These are phyloP conservation scores for Trypanosoma cruzi DNA, from an alignment of 208 protist genomes.

Conservation along the genomic window DNA sequence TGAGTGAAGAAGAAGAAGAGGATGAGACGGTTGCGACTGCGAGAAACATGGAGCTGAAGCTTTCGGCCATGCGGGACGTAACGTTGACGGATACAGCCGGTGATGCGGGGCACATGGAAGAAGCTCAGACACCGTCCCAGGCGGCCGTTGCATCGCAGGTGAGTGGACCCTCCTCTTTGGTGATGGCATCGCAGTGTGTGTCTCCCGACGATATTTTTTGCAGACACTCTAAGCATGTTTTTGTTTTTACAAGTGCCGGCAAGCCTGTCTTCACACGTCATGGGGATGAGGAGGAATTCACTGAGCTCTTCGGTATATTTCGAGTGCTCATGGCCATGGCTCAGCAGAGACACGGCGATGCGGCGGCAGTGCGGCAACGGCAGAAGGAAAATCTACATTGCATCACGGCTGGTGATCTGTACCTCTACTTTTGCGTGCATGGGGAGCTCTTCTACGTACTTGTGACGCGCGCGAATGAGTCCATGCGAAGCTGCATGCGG, in stretches of 20 bases:
- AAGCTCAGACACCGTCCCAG: not conserved
- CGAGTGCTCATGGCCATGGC: slow-evolving; percentile 65
- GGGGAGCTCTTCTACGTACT: slow-evolving; percentile 65
- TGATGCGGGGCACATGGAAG: not conserved
- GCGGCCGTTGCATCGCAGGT: not conserved
- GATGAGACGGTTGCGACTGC: not conserved
- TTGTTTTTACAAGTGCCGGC: slow-evolving; percentile 86
- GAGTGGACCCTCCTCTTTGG: not conserved
- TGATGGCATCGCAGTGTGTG: not conserved
- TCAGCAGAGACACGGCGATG: not conserved
- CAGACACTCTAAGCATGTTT: slow-evolving; percentile 69
- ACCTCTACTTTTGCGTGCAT: slow-evolving; percentile 53
- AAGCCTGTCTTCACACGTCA: slow-evolving; percentile 85
- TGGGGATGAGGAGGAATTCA: slow-evolving; percentile 48
- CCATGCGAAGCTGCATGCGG: slow-evolving; percentile 31
- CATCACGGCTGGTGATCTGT: slow-evolving; percentile 26
- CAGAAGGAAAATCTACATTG: slow-evolving; percentile 7
- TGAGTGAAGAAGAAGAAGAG: not conserved
- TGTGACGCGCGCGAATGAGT: slow-evolving; percentile 34
- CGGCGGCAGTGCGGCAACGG: not conserved
- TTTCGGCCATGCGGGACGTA: not conserved
- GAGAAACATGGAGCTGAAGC: slow-evolving; percentile 7
- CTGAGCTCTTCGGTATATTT: slow-evolving; percentile 69
- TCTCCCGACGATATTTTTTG: slow-evolving; percentile 31
- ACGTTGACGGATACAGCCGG: not conserved